Conservation (phyloP, 2,329 filamentous ascomycete species). For the Hysterium pulicare region DNA sequence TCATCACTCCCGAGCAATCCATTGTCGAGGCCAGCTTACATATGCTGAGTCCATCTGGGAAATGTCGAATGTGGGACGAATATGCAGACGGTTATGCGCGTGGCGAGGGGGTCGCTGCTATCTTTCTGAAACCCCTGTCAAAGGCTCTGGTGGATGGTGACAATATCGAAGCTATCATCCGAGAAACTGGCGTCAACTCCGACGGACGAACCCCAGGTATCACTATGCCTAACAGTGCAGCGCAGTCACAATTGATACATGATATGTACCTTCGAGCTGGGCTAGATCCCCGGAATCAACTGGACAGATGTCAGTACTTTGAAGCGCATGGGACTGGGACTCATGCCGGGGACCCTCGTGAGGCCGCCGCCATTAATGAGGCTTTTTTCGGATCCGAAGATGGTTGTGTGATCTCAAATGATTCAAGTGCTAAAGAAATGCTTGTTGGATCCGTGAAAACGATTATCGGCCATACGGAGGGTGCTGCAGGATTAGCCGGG, state of each 20-base stretch:
- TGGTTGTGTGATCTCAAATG: not conserved
- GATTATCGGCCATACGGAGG: conserved; percentile 14
- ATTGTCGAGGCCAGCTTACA: conserved; percentile 16
- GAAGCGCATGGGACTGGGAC: conserved; percentile 53
- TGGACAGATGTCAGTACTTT: conserved; percentile 2
- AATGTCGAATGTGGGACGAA: not conserved
- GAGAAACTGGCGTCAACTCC: conserved; percentile 33
- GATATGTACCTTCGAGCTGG: conserved; percentile 31
- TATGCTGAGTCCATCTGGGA: conserved; percentile 24
- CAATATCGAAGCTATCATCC: conserved; percentile 40
- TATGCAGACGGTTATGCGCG: conserved; percentile 54
- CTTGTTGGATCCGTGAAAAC: conserved; percentile 14
- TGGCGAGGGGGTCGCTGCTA: conserved; percentile 56
- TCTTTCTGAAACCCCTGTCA: conserved; percentile 54
- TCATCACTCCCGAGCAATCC: not conserved
- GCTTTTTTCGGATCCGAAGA: not conserved
- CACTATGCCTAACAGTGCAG: conserved; percentile 54
- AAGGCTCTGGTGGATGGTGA: conserved; percentile 56
- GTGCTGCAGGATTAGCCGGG: conserved; percentile 8
- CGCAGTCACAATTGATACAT: conserved; percentile 35
- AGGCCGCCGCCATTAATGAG: conserved; percentile 1
- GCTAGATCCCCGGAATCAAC: conserved; percentile 10
- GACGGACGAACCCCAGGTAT: conserved; percentile 51
- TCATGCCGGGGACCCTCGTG: conserved; percentile 33
- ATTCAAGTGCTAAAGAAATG: conserved; percentile 10